Evolutionary conservation across 257 asterid species (phyloP).

Genomic region (Solanum rostratum): DNA sequence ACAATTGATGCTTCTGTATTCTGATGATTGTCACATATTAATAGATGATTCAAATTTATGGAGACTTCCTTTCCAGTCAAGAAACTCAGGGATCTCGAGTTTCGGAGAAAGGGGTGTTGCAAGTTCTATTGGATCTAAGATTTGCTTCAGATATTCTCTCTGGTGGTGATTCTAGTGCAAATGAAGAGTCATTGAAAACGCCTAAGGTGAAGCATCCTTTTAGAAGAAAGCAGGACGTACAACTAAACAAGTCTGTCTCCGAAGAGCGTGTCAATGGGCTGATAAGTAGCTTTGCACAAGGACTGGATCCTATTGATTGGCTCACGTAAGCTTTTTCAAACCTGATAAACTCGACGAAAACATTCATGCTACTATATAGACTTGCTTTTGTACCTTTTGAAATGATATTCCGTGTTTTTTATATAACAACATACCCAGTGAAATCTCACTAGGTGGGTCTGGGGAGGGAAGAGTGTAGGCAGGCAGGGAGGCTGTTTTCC

Average conservation of each 20-base stretch:
- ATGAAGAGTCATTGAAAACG: constrained; percentile 35
- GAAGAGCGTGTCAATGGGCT: constrained; percentile 47
- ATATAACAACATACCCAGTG: not conserved
- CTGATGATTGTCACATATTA: constrained; percentile 5
- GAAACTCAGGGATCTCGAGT: constrained; percentile 42
- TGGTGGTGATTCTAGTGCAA: constrained; percentile 57
- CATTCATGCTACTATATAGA: not conserved
- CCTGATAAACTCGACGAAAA: not conserved
- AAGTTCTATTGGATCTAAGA: constrained; percentile 78
- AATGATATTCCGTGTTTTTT: not conserved
- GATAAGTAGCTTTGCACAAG: constrained; percentile 55
- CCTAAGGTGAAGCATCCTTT: constrained; percentile 39
- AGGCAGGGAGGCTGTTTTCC: not conserved
- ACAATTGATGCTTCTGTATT: not conserved
- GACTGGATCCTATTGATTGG: constrained; percentile 97
- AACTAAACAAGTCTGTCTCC: constrained; percentile 36
- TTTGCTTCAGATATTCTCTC: constrained; percentile 75
- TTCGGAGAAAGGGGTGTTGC: constrained; percentile 83
- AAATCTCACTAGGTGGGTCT: too few species aligned
- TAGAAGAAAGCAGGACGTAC: constrained; percentile 62
- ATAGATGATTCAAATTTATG: constrained; percentile 66
- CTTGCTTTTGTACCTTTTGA: not conserved
- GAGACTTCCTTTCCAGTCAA: constrained; percentile 49
- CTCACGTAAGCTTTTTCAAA: constrained; percentile 66
- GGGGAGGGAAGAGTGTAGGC: too few species aligned